Percentiles rank a stretch among this genome's conserved stretches.
phyloP scores from a whole-genome alignment of 208 protist species.

The Crithidia expoeki region DNA sequence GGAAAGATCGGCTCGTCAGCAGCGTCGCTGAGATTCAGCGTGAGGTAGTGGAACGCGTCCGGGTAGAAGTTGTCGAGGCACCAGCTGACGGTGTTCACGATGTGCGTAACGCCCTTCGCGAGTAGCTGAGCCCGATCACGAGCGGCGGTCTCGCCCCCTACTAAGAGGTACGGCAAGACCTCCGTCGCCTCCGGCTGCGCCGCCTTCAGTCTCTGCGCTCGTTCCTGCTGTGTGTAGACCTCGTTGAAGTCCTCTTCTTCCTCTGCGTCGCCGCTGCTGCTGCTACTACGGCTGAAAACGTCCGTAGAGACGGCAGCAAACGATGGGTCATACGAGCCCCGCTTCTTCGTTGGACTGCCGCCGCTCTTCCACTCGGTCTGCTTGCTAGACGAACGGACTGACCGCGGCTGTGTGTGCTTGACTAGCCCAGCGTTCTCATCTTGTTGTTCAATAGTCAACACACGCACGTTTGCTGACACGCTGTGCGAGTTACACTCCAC shows the following conservation, averaged over 20 bases:
- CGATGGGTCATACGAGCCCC: not conserved
- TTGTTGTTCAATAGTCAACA: not conserved
- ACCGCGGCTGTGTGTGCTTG: conserved; percentile 9
- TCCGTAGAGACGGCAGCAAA: not conserved
- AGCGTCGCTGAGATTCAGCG: conserved; percentile 84
- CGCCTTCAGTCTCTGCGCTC: conserved; percentile 57
- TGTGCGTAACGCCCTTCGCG: conserved; percentile 88
- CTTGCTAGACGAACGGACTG: not conserved
- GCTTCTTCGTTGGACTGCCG: not conserved
- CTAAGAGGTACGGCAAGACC: conserved; percentile 85
- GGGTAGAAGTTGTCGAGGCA: conserved; percentile 66
- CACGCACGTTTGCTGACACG: too few relatives aligned
- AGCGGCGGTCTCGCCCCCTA: conserved; percentile 77
- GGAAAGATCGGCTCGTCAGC: conserved; percentile 91
- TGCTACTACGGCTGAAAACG: not conserved
- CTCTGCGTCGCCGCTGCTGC: not conserved
- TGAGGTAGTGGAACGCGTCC: conserved; percentile 86
- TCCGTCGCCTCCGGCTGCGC: conserved; percentile 75
- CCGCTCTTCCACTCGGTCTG: not conserved
- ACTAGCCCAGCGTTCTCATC: not conserved
- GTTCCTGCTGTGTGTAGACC: conserved; percentile 61
- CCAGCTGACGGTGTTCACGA: conserved; percentile 93
- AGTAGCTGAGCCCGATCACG: conserved; percentile 69
- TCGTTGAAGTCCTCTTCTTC: conserved; percentile 56
- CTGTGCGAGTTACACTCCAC: not conserved